Evolutionary conservation across 2,329 filamentous ascomycete species (phyloP).

Genomic region (Blastomyces silverae): DNA sequence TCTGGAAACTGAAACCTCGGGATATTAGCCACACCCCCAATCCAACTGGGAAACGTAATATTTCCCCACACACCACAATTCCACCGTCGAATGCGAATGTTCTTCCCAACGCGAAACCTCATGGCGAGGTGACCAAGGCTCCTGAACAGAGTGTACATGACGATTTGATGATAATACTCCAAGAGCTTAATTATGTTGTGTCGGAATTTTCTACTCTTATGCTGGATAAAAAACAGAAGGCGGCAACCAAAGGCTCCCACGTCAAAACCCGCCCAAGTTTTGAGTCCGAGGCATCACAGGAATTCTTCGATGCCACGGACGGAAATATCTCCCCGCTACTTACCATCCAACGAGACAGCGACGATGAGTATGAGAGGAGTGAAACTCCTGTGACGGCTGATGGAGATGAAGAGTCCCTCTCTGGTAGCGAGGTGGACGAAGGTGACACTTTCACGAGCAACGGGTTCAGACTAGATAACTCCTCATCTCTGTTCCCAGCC

Average conservation of each 20-base stretch:
- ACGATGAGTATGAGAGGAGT: conserved; percentile 57
- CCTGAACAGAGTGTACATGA: conserved; percentile 57
- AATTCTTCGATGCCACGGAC: conserved; percentile 89
- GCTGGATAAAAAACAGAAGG: conserved; percentile 68
- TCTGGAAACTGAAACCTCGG: conserved; percentile 88
- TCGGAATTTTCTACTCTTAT: conserved; percentile 73
- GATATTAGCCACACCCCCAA: conserved; percentile 37
- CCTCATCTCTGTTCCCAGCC: conserved; percentile 59
- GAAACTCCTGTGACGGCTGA: conserved; percentile 45
- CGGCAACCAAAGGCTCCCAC: conserved; percentile 52
- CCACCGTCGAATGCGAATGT: conserved; percentile 37
- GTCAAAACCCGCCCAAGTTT: conserved; percentile 59
- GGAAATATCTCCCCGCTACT: conserved; percentile 60
- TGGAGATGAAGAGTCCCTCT: conserved; percentile 53
- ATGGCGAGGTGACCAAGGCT: not conserved
- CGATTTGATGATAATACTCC: conserved; percentile 73
- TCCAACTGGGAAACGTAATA: conserved; percentile 42
- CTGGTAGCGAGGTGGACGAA: conserved; percentile 53
- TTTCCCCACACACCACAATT: conserved; percentile 50
- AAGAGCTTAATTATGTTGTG: conserved; percentile 77
- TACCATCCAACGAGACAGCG: conserved; percentile 65
- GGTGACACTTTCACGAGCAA: conserved; percentile 37
- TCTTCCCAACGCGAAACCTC: conserved; percentile 28
- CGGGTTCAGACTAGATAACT: conserved; percentile 29
- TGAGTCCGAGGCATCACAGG: conserved; percentile 73